Evolutionary conservation across 2,329 filamentous ascomycete genomes (phyloP).

Genomic region (Xylaria hypoxylon): DNA sequence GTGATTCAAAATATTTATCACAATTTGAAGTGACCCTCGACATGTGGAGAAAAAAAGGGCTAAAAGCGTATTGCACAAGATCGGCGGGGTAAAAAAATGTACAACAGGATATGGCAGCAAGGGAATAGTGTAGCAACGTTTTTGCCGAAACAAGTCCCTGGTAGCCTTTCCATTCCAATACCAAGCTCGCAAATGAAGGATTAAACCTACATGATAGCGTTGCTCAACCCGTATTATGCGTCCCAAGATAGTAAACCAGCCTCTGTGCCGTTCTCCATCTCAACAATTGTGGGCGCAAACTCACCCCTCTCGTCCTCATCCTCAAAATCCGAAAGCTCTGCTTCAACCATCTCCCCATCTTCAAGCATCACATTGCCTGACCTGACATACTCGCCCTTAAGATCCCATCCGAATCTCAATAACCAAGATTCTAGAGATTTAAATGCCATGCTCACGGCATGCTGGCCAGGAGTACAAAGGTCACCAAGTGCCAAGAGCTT

Average conservation of each 20-base stretch:
- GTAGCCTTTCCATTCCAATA: neutral
- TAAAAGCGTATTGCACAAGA: too few species aligned
- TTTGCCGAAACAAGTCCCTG: neutral
- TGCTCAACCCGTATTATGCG: conserved; percentile 19
- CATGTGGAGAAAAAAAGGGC: too few species aligned
- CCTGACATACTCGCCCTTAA: conserved; percentile 62
- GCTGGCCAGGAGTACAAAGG: conserved; percentile 55
- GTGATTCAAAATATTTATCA: too few species aligned
- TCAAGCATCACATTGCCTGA: conserved; percentile 63
- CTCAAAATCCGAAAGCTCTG: conserved; percentile 62
- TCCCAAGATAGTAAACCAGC: conserved; percentile 64
- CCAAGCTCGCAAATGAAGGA: neutral
- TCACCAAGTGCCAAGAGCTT: conserved; percentile 54
- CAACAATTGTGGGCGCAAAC: conserved; percentile 64
- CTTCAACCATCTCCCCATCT: conserved; percentile 63
- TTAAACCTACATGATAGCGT: neutral
- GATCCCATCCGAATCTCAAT: conserved; percentile 65
- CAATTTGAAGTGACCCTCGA: too few species aligned
- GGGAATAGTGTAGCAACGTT: neutral
- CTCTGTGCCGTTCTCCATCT: conserved; percentile 65
- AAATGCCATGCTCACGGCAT: conserved; percentile 62
- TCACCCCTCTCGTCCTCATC: conserved; percentile 67
- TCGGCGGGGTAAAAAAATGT: too few species aligned
- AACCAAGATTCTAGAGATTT: conserved; percentile 61
- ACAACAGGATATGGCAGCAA: too few species aligned